phyloP scores from a whole-genome alignment of 2,329 filamentous ascomycete species.

The Aspergillus piperis region DNA sequence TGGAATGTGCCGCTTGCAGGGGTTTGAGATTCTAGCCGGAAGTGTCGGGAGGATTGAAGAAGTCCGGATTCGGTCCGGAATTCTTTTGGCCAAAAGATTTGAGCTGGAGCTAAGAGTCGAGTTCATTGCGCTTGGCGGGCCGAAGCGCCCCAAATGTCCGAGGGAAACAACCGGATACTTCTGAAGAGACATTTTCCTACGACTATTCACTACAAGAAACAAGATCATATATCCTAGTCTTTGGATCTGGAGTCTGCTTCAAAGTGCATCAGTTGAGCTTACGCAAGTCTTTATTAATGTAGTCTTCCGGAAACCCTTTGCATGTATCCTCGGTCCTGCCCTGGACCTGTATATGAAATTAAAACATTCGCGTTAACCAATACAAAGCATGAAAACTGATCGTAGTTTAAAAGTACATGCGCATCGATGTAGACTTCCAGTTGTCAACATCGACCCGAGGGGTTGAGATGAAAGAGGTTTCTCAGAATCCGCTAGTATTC shows the following conservation, averaged over 20 bases:
- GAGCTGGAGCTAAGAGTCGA: not conserved
- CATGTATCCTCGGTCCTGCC: not conserved
- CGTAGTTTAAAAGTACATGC: conserved; percentile 31
- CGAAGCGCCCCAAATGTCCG: conserved; percentile 1
- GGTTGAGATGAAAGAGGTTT: not conserved
- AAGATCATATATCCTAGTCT: not conserved
- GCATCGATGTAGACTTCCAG: conserved; percentile 14
- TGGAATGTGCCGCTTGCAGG: conserved; percentile 3
- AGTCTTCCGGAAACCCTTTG: not conserved
- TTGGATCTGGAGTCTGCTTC: not conserved
- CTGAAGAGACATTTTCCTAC: not conserved
- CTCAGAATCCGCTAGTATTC: not conserved
- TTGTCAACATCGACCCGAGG: conserved; percentile 12
- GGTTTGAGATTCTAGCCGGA: not conserved
- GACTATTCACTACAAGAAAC: not conserved
- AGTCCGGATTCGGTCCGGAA: not conserved
- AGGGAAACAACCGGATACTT: not conserved
- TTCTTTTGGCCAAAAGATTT: not conserved
- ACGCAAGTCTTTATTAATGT: not conserved
- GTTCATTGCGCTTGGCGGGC: conserved; percentile 11
- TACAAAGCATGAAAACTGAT: conserved; percentile 16
- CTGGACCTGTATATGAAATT: not conserved
- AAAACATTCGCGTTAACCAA: conserved; percentile 12
- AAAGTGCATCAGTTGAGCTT: not conserved
- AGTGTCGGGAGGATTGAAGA: not conserved